phyloP scores from a whole-genome alignment of 129 eudicot genomes.

The Pulicaria dysenterica region DNA sequence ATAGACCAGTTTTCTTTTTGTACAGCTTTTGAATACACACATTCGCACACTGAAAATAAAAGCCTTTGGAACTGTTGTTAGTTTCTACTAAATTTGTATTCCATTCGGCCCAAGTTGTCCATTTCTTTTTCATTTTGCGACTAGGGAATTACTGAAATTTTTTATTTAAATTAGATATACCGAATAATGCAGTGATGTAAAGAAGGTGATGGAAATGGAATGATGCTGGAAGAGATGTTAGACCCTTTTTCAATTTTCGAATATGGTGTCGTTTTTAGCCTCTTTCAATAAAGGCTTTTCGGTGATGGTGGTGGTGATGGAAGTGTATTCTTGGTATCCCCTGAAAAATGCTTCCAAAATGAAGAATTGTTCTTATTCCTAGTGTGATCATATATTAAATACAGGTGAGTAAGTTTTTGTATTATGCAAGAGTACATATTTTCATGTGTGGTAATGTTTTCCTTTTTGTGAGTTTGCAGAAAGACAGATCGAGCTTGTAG shows the following conservation, averaged over 20 bases:
- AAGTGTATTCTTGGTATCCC: conserved; percentile 7
- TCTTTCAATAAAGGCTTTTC: conserved; percentile 2
- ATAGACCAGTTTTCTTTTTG: no score
- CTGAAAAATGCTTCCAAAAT: conserved; percentile 25
- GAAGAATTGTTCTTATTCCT: conserved; percentile 3
- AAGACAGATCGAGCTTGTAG: neutral
- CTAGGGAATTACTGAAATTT: neutral
- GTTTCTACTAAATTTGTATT: conserved; percentile 24
- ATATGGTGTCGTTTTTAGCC: conserved; percentile 1
- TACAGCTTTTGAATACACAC: conserved; percentile 13
- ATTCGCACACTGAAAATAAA: conserved; percentile 6
- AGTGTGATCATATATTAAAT: conserved; percentile 11
- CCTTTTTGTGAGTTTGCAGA: neutral
- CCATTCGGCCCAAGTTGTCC: conserved; percentile 21
- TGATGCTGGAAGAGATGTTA: conserved; percentile 14
- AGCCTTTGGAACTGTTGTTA: conserved; percentile 25
- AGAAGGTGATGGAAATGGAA: neutral
- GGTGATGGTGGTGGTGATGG: neutral
- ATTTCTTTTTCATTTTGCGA: conserved; percentile 7
- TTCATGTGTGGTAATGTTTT: conserved; percentile 12
- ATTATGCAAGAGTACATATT: neutral
- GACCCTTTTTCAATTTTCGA: neutral
- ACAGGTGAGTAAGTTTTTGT: neutral
- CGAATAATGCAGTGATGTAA: neutral
- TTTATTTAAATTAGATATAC: conserved; percentile 5